Base-by-base conservation (phyloP, 228 moss, liverwort and hornwort species). In the Sphagnum fallax region DNA sequence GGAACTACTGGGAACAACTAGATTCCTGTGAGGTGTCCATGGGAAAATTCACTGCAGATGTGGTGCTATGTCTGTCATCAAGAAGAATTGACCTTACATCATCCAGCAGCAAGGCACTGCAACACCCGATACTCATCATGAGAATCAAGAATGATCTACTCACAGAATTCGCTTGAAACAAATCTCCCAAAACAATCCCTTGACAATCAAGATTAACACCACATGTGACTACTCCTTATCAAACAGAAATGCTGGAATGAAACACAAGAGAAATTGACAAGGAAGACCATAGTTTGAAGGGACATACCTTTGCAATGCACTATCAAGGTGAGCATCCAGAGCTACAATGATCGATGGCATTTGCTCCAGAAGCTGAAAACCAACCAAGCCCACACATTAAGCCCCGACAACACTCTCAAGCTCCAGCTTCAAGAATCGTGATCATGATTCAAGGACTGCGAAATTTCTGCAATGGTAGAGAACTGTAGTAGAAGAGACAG, bases 311-410 rank as follows among this genome's bases (percentile, higher is more conserved):
- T 78, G 85, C 72, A 82, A 73, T 51, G 88, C 88, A 70, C 76
- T 69, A 70, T 95, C 92, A 52, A 92, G 66, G 80, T 90, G 89
- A 15, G 79, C 80, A 78, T 95, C 95, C 10, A 92, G 79, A 16
- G 92, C 80, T 74, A 89, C 79, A 55, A 91, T 90, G 16, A 92
- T 87, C 6, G 85, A 83, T 67, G 95, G 89, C 95, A 95, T 92
- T 74, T 92, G 83, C 85, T 95, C 90, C 79, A 95, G 69, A 68
- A 95, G 77, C 95, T 95, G 84, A 68, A 77, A 69, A 60, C 61
- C 32, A 32, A 83, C 10, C 62, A 52, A 6, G n/a, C 61, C 70
- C 51, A 67, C 50, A 74, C 67, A 69, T 8, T 8, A 55, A 55
- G 12, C 32, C 32, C 32, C 32, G 2, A 32, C 32, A 32, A 32